A percentile compares a stretch with the other conserved stretches of the same genome.
These are phyloP conservation scores for Kodamaea ohmeri DNA, from an alignment of 1,139 yeast species.

Conservation along the genomic window DNA sequence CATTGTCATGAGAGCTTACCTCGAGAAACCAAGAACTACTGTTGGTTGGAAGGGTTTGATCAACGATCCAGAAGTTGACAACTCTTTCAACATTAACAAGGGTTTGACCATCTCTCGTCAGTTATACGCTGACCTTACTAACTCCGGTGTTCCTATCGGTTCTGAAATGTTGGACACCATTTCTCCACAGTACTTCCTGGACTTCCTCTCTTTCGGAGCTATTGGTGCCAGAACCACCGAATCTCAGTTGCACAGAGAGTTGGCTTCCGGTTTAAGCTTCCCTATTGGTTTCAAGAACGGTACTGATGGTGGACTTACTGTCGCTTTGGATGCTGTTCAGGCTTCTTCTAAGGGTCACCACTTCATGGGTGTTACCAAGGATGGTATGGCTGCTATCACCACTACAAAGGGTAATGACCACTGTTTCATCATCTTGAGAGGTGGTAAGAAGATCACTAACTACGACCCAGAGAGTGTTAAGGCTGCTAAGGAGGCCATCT, in stretches of 20 bases:
- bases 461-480: constrained; percentile 78
- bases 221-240: constrained; percentile 99
- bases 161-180: constrained; percentile 98
- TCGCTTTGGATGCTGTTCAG: constrained; percentile 90
- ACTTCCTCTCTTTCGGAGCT: constrained; percentile 90
- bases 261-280: constrained; percentile 94
- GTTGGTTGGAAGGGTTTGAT: constrained; percentile 99
- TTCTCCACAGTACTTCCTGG: constrained; percentile 95
- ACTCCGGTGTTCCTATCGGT: constrained; percentile 79
- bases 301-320: constrained; percentile 91
- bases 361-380: constrained; percentile 95
- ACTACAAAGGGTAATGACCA: constrained; percentile 92
- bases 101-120: constrained; percentile 87
- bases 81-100: constrained; percentile 90
- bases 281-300: constrained; percentile 99
- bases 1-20: constrained; percentile 92
- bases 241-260: constrained; percentile 95
- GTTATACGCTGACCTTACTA: constrained; percentile 80
- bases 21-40: constrained; percentile 97
- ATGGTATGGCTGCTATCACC: constrained; percentile 93
- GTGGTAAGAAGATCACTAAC: constrained; percentile 92
- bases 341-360: constrained; percentile 94
- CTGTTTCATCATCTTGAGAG: constrained; percentile 88
- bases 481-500: constrained; percentile 63
- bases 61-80: constrained; percentile 94